These are phyloP conservation scores for Polygonum aviculare DNA, from an alignment of 148 eudicot genomes.

Conservation along the genomic window DNA sequence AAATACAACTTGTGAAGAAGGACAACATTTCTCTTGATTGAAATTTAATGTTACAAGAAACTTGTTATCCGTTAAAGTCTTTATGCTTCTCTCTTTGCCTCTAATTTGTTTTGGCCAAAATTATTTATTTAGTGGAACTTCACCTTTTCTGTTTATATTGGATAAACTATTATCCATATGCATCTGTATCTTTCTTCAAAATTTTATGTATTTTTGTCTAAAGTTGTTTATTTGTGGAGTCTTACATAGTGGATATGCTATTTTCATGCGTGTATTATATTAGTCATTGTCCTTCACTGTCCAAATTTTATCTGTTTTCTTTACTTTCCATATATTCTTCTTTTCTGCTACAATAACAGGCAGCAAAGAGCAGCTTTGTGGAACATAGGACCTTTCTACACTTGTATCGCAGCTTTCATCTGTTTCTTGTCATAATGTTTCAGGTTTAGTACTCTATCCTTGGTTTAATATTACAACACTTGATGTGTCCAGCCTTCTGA, in stretches of 20 bases:
- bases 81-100: not conserved
- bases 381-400: conserved; percentile 96
- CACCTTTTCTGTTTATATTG: not conserved
- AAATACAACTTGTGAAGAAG: too few relatives aligned
- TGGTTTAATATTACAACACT: not conserved
- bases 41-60: not conserved
- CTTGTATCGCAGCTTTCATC: conserved; percentile 96
- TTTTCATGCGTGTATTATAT: not conserved
- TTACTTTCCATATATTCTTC: not conserved
- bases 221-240: not conserved
- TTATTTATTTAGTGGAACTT: not conserved
- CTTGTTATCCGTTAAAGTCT: not conserved
- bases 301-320: not conserved
- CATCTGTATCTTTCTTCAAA: not conserved
- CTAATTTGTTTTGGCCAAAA: not conserved
- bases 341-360: conserved; percentile 34
- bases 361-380: conserved; percentile 92
- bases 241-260: not conserved
- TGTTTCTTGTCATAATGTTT: conserved; percentile 86
- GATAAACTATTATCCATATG: not conserved
- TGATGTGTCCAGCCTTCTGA: not conserved
- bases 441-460: conserved; percentile 43
- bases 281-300: not conserved
- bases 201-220: not conserved
- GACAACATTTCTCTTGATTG: not conserved